Conservation (phyloP, 2,329 filamentous ascomycete genomes). For the Paraphaeosphaeria minitans region DNA sequence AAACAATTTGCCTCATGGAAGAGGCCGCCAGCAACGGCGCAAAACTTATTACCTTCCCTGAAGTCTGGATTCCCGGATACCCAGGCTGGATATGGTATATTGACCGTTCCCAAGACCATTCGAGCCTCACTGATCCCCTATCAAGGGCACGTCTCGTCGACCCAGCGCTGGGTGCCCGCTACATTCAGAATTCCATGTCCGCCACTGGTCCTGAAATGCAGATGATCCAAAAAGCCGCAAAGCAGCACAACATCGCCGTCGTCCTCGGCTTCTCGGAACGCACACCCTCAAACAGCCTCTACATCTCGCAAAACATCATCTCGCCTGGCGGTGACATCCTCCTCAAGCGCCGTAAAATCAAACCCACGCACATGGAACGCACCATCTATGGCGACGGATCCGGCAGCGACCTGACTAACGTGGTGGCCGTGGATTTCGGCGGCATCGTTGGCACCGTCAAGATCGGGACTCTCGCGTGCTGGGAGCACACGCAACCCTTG, state of each 20-base stretch:
- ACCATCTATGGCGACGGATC: constrained; percentile 51
- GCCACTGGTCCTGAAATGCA: constrained; percentile 46
- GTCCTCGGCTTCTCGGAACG: constrained; percentile 59
- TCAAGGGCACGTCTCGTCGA: neutral
- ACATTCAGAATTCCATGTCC: constrained; percentile 15
- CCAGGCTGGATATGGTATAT: constrained; percentile 19
- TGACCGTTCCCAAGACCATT: neutral
- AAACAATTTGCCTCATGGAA: constrained; percentile 43
- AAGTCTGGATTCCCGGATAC: constrained; percentile 26
- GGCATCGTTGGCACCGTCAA: constrained; percentile 38
- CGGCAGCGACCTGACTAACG: constrained; percentile 42
- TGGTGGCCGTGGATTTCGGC: constrained; percentile 31
- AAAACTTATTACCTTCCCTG: constrained; percentile 40
- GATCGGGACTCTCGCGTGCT: constrained; percentile 44
- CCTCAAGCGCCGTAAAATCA: constrained; percentile 57
- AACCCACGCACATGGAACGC: constrained; percentile 55
- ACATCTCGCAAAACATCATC: constrained; percentile 51
- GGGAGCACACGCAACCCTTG: constrained; percentile 51
- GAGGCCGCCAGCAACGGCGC: constrained; percentile 38
- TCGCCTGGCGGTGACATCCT: constrained; percentile 49
- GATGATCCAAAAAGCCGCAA: constrained; percentile 28
- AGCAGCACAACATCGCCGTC: constrained; percentile 50
- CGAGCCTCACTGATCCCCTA: neutral
- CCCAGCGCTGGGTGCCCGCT: constrained; percentile 1
- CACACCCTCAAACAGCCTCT: constrained; percentile 50